Conservation (phyloP, 2,329 filamentous ascomycete genomes). For the Sphaerostilbella broomeana region DNA sequence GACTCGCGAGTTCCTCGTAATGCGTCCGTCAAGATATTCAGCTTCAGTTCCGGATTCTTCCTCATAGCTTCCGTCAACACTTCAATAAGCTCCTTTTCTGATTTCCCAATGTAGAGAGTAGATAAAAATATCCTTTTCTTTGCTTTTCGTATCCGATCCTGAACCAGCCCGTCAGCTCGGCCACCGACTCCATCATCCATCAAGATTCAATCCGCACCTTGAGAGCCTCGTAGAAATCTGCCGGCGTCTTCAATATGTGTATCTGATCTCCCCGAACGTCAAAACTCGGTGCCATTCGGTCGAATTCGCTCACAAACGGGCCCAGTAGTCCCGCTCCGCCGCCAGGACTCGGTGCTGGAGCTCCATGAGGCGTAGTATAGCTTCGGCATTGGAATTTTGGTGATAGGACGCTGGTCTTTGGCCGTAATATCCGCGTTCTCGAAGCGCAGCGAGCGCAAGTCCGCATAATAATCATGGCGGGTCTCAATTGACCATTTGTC, state of each 20-base stretch:
- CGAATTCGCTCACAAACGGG: constrained; percentile 64
- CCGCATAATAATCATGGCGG: constrained; percentile 28
- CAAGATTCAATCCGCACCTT: constrained; percentile 52
- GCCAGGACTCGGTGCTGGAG: constrained; percentile 20
- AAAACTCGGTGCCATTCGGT: constrained; percentile 85
- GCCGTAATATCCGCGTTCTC: constrained; percentile 21
- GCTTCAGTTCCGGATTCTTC: constrained; percentile 65
- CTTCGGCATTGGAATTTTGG: constrained; percentile 33
- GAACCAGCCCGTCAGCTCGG: constrained; percentile 8
- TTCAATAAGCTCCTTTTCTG: constrained; percentile 79
- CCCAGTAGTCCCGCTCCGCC: constrained; percentile 37
- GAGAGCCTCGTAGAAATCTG: constrained; percentile 85
- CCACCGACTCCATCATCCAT: neutral
- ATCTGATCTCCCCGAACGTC: constrained; percentile 77
- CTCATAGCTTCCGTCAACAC: constrained; percentile 70
- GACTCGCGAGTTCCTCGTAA: constrained; percentile 87
- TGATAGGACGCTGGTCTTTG: constrained; percentile 22
- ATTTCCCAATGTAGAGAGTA: constrained; percentile 94
- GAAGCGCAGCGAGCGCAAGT: constrained; percentile 29
- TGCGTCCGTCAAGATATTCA: constrained; percentile 88
- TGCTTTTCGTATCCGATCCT: constrained; percentile 77
- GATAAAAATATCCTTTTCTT: constrained; percentile 79
- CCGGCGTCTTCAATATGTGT: constrained; percentile 67
- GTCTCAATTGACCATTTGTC: constrained; percentile 1
- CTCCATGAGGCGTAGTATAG: constrained; percentile 32